Conservation (phyloP, 805 yeast species). For the Pichia deserticola region DNA sequence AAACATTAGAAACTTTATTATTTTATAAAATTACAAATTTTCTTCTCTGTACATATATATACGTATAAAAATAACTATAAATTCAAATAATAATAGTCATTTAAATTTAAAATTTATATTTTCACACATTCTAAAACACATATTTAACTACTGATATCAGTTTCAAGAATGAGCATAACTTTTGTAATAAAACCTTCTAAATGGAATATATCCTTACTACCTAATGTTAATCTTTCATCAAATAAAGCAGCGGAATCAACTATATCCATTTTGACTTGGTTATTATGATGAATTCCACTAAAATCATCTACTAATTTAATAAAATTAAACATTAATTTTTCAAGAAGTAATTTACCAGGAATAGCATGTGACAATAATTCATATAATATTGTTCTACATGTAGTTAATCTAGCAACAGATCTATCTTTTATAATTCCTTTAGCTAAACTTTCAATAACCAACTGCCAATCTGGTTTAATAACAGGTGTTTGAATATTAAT, state of each 20-base stretch:
- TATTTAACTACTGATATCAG: slow-evolving; percentile 9
- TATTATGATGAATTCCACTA: slow-evolving; percentile 12
- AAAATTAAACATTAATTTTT: slow-evolving; percentile 39
- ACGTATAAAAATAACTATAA: too few species aligned
- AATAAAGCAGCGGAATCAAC: slow-evolving; percentile 56
- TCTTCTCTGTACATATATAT: slow-evolving; percentile 1
- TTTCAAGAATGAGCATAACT: slow-evolving; percentile 71
- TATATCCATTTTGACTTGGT: slow-evolving; percentile 34
- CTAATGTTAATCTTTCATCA: slow-evolving; percentile 83
- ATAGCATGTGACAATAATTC: slow-evolving; percentile 90
- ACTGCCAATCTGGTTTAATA: slow-evolving; percentile 83
- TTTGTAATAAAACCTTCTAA: slow-evolving; percentile 90
- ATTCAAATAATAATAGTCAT: too few species aligned
- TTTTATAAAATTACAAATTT: too few species aligned
- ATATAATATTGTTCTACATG: slow-evolving; percentile 62
- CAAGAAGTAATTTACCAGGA: slow-evolving; percentile 76
- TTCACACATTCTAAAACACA: too few species aligned
- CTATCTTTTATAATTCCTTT: slow-evolving; percentile 50
- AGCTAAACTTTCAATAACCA: slow-evolving; percentile 64
- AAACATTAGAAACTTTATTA: not conserved
- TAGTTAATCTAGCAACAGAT: slow-evolving; percentile 52
- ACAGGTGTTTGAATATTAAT: slow-evolving; percentile 41
- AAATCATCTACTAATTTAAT: slow-evolving; percentile 19
- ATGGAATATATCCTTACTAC: slow-evolving; percentile 87
- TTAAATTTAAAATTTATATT: too few species aligned